Percentiles rank a stretch among this genome's conserved stretches.
phyloP scores from a whole-genome alignment of 306 rosid species.

The Clitoria ternatea region DNA sequence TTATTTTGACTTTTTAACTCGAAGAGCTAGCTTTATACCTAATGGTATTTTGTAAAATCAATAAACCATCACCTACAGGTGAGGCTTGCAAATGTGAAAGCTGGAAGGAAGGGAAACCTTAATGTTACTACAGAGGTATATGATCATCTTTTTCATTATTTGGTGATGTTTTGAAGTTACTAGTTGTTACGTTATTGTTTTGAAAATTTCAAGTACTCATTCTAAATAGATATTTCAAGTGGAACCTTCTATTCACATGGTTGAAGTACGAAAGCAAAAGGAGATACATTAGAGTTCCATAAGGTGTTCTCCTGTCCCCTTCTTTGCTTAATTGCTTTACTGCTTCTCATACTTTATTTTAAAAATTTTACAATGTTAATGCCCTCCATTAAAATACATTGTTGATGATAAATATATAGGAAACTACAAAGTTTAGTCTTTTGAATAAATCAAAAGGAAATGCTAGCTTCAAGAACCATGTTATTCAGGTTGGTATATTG shows the following conservation, averaged over 20 bases:
- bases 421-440: too few relatives aligned
- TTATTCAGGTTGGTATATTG: too few relatives aligned
- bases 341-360: too few relatives aligned
- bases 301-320: conserved; percentile 45
- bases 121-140: conserved; percentile 77
- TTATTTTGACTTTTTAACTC: not conserved
- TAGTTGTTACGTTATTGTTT: not conserved
- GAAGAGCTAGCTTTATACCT: not conserved
- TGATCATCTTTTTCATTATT: not conserved
- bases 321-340: too few relatives aligned
- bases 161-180: not conserved
- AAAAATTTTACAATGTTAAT: too few relatives aligned
- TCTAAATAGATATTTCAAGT: conserved; percentile 74
- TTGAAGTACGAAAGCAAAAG: conserved; percentile 87
- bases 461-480: too few relatives aligned
- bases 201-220: not conserved
- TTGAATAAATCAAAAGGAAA: too few relatives aligned
- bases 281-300: conserved; percentile 86
- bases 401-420: too few relatives aligned
- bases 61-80: conserved; percentile 35
- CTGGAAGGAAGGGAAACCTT: conserved; percentile 90
- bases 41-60: not conserved
- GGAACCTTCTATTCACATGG: conserved; percentile 88
- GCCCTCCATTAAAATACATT: too few relatives aligned
- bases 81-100: conserved; percentile 80